Evolutionary conservation across 129 eudicot species (phyloP).

Genomic region (Oenanthe sinensis): DNA sequence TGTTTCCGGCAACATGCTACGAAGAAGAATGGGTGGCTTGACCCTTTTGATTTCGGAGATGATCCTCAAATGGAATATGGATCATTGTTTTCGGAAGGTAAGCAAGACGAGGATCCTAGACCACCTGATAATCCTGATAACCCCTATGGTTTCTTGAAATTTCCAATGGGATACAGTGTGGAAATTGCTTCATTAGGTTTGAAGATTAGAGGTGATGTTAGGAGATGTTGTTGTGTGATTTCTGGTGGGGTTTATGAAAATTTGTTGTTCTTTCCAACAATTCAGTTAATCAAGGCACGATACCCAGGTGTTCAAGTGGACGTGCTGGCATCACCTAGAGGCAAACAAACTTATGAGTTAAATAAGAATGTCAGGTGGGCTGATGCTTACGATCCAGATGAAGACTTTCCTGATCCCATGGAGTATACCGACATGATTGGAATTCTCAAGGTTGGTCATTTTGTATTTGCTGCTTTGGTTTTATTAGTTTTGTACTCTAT

Average conservation of each 20-base stretch:
- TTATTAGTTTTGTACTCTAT: background rate
- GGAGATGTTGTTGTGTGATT: constrained; percentile 71
- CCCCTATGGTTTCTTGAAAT: constrained; percentile 83
- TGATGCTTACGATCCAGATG: constrained; percentile 60
- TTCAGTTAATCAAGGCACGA: constrained; percentile 74
- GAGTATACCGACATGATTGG: constrained; percentile 79
- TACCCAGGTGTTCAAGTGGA: constrained; percentile 94
- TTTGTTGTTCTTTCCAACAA: constrained; percentile 73
- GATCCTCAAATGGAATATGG: constrained; percentile 83
- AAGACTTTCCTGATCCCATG: constrained; percentile 66
- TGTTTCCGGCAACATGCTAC: constrained; percentile 46
- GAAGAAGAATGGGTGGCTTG: constrained; percentile 73
- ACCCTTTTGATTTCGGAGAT: constrained; percentile 78
- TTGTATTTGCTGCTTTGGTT: background rate
- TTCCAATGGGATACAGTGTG: constrained; percentile 61
- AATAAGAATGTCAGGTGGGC: constrained; percentile 97
- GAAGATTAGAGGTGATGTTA: constrained; percentile 80
- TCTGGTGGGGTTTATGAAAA: constrained; percentile 93
- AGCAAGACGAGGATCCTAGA: constrained; percentile 83
- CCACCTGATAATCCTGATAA: constrained; percentile 78
- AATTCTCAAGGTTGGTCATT: constrained; percentile 54
- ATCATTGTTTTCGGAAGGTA: constrained; percentile 49
- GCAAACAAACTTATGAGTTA: constrained; percentile 76
- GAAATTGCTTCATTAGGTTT: constrained; percentile 71
- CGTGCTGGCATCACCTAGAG: constrained; percentile 56